phyloP scores from a whole-genome alignment of 1,139 yeast genomes.

The Pichia sp. region DNA sequence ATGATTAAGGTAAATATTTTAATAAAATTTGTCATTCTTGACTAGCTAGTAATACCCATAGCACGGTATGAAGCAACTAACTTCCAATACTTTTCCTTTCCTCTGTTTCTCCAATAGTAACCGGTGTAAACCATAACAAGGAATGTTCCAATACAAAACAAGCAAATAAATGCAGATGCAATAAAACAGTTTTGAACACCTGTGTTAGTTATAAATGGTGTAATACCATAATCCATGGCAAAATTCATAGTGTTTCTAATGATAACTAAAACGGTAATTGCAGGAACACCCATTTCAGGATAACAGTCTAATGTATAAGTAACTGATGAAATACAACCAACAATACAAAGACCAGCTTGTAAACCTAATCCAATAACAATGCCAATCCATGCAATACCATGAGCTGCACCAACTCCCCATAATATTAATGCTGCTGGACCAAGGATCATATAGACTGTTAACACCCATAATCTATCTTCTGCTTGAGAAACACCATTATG shows the following conservation, averaged over 20 bases:
- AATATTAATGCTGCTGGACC: slow-evolving; percentile 36
- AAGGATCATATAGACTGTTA: slow-evolving; percentile 32
- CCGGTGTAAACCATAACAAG: slow-evolving; percentile 36
- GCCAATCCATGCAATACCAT: slow-evolving; percentile 45
- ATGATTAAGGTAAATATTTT: too few relatives aligned
- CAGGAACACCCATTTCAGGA: slow-evolving; percentile 48
- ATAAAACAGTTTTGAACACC: slow-evolving; percentile 43
- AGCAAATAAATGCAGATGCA: slow-evolving; percentile 38
- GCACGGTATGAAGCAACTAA: slow-evolving; percentile 24
- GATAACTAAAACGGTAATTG: slow-evolving; percentile 40
- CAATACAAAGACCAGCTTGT: slow-evolving; percentile 41
- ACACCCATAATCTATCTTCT: slow-evolving; percentile 39
- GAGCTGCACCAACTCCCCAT: slow-evolving; percentile 41
- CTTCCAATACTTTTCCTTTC: slow-evolving; percentile 34
- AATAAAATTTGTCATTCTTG: too few relatives aligned
- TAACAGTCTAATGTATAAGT: slow-evolving; percentile 52
- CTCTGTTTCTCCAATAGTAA: slow-evolving; percentile 33
- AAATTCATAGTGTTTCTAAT: slow-evolving; percentile 40
- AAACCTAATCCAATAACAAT: slow-evolving; percentile 50
- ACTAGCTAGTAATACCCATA: slow-evolving; percentile 18
- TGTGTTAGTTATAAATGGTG: slow-evolving; percentile 40
- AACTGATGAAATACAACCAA: slow-evolving; percentile 48
- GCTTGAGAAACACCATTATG: slow-evolving; percentile 36
- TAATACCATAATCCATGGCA: slow-evolving; percentile 44
- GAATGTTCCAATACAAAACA: slow-evolving; percentile 39